These are phyloP conservation scores for Yamadazyma akitaensis DNA, from an alignment of 805 yeast species.

Conservation along the genomic window DNA sequence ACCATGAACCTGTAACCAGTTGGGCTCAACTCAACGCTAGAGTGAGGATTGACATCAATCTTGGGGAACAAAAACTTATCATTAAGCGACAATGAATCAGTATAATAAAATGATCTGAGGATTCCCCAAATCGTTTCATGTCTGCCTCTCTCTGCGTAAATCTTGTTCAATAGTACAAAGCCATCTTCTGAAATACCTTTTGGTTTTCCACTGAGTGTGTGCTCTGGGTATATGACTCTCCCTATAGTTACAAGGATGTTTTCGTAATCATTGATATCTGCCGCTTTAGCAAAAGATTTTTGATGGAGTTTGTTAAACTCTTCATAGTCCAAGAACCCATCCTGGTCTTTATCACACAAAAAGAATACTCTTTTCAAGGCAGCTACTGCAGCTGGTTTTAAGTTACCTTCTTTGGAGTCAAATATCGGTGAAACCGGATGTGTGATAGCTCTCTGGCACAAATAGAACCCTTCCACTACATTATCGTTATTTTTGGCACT, in stretches of 20 bases:
- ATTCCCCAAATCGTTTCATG: slow-evolving; percentile 99
- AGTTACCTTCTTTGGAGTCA: slow-evolving; percentile 82
- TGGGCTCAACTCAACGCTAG: slow-evolving; percentile 90
- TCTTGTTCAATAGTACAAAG: slow-evolving; percentile 69
- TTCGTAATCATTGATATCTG: slow-evolving; percentile 33
- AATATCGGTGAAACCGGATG: slow-evolving; percentile 91
- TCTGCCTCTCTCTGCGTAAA: slow-evolving; percentile 86
- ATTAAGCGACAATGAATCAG: slow-evolving; percentile 83
- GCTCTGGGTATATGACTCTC: slow-evolving; percentile 29
- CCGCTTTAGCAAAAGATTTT: slow-evolving; percentile 64
- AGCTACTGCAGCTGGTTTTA: slow-evolving; percentile 71
- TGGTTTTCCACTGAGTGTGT: slow-evolving; percentile 16
- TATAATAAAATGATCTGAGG: slow-evolving; percentile 80
- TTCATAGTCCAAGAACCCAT: slow-evolving; percentile 67
- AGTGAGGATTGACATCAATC: slow-evolving; percentile 65
- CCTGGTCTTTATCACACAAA: slow-evolving; percentile 86
- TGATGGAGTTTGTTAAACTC: slow-evolving; percentile 71
- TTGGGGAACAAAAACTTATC: slow-evolving; percentile 79
- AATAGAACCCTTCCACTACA: slow-evolving; percentile 86
- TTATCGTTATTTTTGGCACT: slow-evolving; percentile 82
- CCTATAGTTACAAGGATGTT: slow-evolving; percentile 33
- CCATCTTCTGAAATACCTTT: slow-evolving; percentile 71
- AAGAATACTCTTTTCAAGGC: slow-evolving; percentile 83
- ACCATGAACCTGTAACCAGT: slow-evolving; percentile 89
- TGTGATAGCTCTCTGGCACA: slow-evolving; percentile 90